Percentiles rank a stretch among this genome's conserved stretches.
phyloP scores from a whole-genome alignment of 257 asterid species.

The Solanum tarapatanum region DNA sequence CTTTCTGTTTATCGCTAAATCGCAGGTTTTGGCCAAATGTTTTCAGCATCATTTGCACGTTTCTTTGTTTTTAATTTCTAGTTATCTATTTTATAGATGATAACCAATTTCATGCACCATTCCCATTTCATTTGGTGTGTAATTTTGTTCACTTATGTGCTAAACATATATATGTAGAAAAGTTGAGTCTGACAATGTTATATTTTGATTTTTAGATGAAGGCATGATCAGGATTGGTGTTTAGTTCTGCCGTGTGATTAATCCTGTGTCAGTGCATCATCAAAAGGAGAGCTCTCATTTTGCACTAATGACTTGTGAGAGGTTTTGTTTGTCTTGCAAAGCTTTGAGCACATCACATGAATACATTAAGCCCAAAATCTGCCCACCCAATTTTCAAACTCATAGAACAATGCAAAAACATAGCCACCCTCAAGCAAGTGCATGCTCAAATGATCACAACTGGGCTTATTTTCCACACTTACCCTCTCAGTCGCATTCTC shows the following conservation, averaged over 20 bases:
- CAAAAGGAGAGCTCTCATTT: not conserved
- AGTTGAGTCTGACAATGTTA: not conserved
- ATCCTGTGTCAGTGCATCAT: not conserved
- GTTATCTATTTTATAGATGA: no score
- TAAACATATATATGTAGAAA: not conserved
- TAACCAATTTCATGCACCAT: no score
- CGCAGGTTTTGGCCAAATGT: no score
- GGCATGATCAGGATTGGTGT: not conserved
- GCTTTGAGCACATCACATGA: slow-evolving; percentile 14
- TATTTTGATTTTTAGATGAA: not conserved
- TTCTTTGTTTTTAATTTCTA: no score
- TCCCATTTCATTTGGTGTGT: not conserved
- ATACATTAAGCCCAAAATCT: slow-evolving; percentile 26
- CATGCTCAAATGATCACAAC: slow-evolving; percentile 60
- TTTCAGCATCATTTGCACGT: no score
- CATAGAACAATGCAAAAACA: slow-evolving; percentile 45
- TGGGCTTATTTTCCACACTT: slow-evolving; percentile 54
- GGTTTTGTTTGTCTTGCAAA: not conserved
- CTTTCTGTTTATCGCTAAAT: no score
- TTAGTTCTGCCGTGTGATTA: not conserved
- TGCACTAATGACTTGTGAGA: not conserved
- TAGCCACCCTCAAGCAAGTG: slow-evolving; percentile 31
- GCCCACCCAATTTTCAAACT: slow-evolving; percentile 39
- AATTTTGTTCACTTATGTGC: not conserved
- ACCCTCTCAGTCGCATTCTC: slow-evolving; percentile 59